Base-by-base conservation (phyloP, 257 asterid genomes). In the Rubia yunnanensis region DNA sequence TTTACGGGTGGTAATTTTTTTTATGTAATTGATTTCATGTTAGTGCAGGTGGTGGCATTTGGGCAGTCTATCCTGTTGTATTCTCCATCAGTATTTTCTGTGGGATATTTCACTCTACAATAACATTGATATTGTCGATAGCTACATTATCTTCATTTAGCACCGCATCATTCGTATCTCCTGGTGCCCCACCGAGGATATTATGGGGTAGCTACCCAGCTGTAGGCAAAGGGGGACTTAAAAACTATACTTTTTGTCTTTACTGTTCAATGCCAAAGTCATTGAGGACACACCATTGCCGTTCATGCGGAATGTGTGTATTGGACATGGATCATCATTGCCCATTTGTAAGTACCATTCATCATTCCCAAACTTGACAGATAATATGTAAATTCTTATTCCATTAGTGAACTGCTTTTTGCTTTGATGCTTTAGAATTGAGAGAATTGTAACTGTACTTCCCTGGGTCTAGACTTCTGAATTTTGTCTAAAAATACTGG, bases 241-340 rank as follows among this genome's bases (percentile, higher is more conserved):
- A 84, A 67, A 87, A 89, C 74, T 83, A 84, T 77, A 80, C 95
- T 24, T 92, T 81, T 78, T 92, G 99, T 67, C 80, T 79, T 66
- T 77, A 72, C 70, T 92, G 99, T 70, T 86, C 88, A 67, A 92
- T 78, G 82, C 99, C 99, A 7, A 92, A 92, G 74, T 82, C 97
- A 48, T 86, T 97, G 26, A 73, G 89, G 72, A 77, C 94, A 7
- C 99, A 92, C 78, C 99, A 92, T 65, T 92, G 99, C 68, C 91
- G 96, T 57, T 84, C 99, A 7, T 92, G 99, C 66, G 95, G 96
- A 65, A 84, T 72, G 66, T 92, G 98, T 64, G 72, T 92, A 72
- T 66, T 85, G 78, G 94, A 87, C 82, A 92, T 89, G 99, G 99
- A 92, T 80, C 99, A 92, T 84, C 99, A 92, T 78, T 92, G 99